Evolutionary conservation across 352 stramenopile genomes (phyloP), one percentile per base, ranked within the genome.

Genomic region (Globisporangium okanoganense): DNA sequence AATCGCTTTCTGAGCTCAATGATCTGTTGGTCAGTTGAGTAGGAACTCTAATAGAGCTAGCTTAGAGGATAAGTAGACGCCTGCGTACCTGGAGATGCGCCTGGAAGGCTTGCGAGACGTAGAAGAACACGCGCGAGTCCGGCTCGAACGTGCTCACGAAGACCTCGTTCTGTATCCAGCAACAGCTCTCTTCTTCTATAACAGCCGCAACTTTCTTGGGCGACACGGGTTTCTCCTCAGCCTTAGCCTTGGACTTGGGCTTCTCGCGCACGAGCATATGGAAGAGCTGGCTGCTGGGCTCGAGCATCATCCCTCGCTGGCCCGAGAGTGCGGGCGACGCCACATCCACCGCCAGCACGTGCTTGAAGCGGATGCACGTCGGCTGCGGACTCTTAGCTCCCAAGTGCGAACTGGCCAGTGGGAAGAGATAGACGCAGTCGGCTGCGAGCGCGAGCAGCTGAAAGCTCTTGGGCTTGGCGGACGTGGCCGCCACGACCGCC

Each of bases 91-190:
- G 77, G 44, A 86, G 84, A 31, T 79, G 55, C 27, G 76, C 55
- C 16, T 60, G 57, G 56, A 79, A 64, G 0, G 72, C 69, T 5
- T 72, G 61, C 55, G 61, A 66, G 18, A 90, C 56, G n/a, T 76
- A 75, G 64, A 79, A 85, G 36, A 84, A 84, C 38, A 82, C 66
- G 20, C 78, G 69, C n/a, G 80, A 84, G 2, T 72, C 65, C 3
- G 76, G 76, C 55, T 90, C 80, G 51, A 90, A 88, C 5, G 78
- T 90, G n/a, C 71, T 73, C 33, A 90, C 67, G 45, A 76, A 82
- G 58, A 73, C 61, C 53, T 77, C 63, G 3, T 58, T 51, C 27
- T 36, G 13, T 24, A 9, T 35, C n/a, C 40, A 25, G 36, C 31
- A 3, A 18, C 24, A 14, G 16, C 3, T 1, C 12, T 36, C 25